Evolutionary conservation across 108 stramenopile genomes (phyloP), one percentile per base, ranked within the genome.

Genomic region (Fistulifera pelliculosa): DNA sequence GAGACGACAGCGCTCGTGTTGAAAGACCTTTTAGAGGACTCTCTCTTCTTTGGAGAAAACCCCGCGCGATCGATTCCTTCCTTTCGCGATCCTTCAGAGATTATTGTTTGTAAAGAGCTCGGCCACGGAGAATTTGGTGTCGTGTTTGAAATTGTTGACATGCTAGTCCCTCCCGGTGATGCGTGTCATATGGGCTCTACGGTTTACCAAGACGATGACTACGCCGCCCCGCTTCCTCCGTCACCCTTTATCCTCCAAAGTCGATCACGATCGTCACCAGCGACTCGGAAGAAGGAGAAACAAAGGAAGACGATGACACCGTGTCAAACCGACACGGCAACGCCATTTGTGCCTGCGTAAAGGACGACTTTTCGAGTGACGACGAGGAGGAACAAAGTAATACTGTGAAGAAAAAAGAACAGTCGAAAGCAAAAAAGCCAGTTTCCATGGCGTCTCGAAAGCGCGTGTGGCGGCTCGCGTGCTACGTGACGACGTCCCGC

Each of bases 401-500:
- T 13, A 41, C 44, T 17, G 21, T 11, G 11, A 45, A 45, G 4
- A 4, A 41, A 45, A 45, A 45, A 21, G 19, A 45, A 21, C 44
- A 45, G 11, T 8, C 31, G 31, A 35, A 35, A 35, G 8, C 6
- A 6, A 35, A 35, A 8, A 35, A 35, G 8, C 6, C 31, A 6
- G 31, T 35, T 6, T 6, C 31, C 8, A 35, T 35, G 31, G 31
- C 31, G 3, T 35, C 31, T 35, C 8, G 8, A 35, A 35, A 35
- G 31, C 31, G 8, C 31, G 31, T 6, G 44, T 45, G 19, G 44
- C 44, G 4, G 44, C 44, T 21, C 44, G 21, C 11, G 44, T 45
- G 4, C 44, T 19, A 6, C 73, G 85, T 3, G 44, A 73, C 53
- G 80, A 81, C 8, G 55, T 62, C 23, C 69, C 82, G 6, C 62